A percentile compares a stretch with the other conserved stretches of the same genome.
Evolutionary conservation across 768 basidiomycete species (phyloP).

Genomic region (Tulasnella sp.): DNA sequence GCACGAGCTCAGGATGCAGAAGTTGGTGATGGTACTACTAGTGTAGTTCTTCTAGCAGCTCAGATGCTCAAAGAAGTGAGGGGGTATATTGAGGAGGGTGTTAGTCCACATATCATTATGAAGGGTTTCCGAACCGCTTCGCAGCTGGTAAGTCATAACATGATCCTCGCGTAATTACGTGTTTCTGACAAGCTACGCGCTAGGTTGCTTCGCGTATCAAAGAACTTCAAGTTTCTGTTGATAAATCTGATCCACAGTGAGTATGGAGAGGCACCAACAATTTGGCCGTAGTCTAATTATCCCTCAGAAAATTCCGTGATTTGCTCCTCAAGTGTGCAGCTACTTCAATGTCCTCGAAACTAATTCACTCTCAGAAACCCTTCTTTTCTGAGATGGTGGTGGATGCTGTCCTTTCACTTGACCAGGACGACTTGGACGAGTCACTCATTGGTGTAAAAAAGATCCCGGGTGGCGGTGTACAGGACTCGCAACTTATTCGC

Average conservation of each 20-base stretch:
- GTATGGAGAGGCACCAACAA: slow-evolving; percentile 23
- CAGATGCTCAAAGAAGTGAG: slow-evolving; percentile 89
- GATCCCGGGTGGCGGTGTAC: slow-evolving; percentile 93
- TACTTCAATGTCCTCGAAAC: slow-evolving; percentile 99
- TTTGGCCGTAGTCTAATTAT: slow-evolving; percentile 7
- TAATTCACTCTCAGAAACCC: slow-evolving; percentile 96
- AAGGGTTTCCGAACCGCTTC: slow-evolving; percentile 86
- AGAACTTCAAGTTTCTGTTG: slow-evolving; percentile 77
- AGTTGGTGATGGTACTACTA: slow-evolving; percentile 96
- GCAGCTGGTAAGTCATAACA: slow-evolving; percentile 48
- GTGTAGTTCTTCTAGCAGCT: slow-evolving; percentile 85
- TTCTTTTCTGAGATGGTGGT: slow-evolving; percentile 99
- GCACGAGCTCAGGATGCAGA: slow-evolving; percentile 97
- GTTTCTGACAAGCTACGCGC: background rate
- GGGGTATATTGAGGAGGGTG: slow-evolving; percentile 87
- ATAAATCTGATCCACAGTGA: slow-evolving; percentile 82
- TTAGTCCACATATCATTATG: slow-evolving; percentile 95
- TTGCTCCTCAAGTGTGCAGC: slow-evolving; percentile 92
- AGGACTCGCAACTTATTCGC: slow-evolving; percentile 77
- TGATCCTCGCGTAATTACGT: background rate
- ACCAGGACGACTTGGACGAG: slow-evolving; percentile 89
- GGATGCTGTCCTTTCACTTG: slow-evolving; percentile 84
- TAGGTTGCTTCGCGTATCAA: slow-evolving; percentile 80
- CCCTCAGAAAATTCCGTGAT: slow-evolving; percentile 56
- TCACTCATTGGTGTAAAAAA: slow-evolving; percentile 95